Evolutionary conservation across 2,329 filamentous ascomycete species (phyloP), one percentile per base, ranked within the genome.

Genomic region (Aspergillus udagawae): DNA sequence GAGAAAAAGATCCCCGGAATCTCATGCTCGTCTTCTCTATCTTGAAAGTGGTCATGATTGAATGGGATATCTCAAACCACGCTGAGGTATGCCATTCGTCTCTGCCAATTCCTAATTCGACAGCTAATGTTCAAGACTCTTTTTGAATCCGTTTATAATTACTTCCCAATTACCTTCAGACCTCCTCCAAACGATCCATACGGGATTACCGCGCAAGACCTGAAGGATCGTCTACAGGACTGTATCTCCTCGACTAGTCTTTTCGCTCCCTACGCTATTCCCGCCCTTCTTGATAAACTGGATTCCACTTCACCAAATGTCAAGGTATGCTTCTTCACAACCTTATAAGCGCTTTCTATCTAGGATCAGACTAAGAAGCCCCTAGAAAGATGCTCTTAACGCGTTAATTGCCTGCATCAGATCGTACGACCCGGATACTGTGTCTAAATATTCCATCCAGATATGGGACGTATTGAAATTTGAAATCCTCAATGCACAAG

Each of bases 21-120:
- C 73, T 89, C 28, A 89, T 89, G 86, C 78, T 89, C 51, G 82
- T 88, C 1, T 89, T 89, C 65, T 88, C 86, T 0, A 82, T 88
- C 57, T 69, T 88, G 28, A 84, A 82, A 65, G 86, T 87, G 14
- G 79, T 87, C 1, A 86, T 88, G 80, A 79, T 86, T 6, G 86
- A 89, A 69, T 89, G 86, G 85, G 82, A 84, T 62, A 82, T 88
- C 57, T 78, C 80, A 3, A 78, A 79, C 42, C 79, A 86, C 69
- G 82, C 81, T 21, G 83, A 87, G 74, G 82, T 83, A 73, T 53
- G 61, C 32, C 35, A 27, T 23, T 14, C 35, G 52, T 32, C 25
- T 20, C 14, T 44, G 29, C 14, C 4, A 14, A 12, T 38, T 12
- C 38, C 8, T 7, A 4, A 4, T 47, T 20, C 23, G 7, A 28